Percentiles rank a stretch among this genome's conserved stretches.
Conservation (phyloP, 2,329 filamentous ascomycete species). For the Emmonsiellopsis sp. region DNA sequence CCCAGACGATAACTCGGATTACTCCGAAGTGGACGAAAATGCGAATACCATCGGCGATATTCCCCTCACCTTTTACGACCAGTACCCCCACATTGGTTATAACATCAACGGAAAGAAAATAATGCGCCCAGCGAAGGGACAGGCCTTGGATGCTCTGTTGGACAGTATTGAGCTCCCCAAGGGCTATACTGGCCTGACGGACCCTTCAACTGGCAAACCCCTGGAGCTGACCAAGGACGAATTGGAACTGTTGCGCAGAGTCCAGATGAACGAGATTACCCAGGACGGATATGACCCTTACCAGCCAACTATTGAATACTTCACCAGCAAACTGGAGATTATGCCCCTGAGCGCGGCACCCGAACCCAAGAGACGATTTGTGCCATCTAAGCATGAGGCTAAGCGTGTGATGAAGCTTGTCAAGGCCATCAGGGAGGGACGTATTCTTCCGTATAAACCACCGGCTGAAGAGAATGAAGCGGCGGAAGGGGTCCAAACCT, state of each 20-base stretch:
- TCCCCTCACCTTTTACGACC: constrained; percentile 88
- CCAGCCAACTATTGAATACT: constrained; percentile 89
- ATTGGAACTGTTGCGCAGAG: constrained; percentile 74
- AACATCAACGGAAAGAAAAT: constrained; percentile 99
- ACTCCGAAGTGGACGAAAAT: constrained; percentile 70
- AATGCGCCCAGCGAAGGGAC: constrained; percentile 86
- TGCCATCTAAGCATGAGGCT: constrained; percentile 93
- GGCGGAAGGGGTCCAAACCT: constrained; percentile 62
- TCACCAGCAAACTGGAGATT: constrained; percentile 78
- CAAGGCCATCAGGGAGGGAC: constrained; percentile 85
- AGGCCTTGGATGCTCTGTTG: constrained; percentile 84
- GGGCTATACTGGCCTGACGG: constrained; percentile 93
- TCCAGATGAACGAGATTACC: constrained; percentile 81
- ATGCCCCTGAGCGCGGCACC: constrained; percentile 94
- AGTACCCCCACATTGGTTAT: constrained; percentile 96
- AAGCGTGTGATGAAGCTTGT: constrained; percentile 97
- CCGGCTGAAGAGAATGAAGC: constrained; percentile 64
- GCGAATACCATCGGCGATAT: constrained; percentile 94
- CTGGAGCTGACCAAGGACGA: constrained; percentile 81
- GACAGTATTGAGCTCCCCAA: constrained; percentile 96
- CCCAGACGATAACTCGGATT: constrained; percentile 91
- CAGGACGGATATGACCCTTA: constrained; percentile 90
- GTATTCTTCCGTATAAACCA: constrained; percentile 83
- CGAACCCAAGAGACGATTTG: constrained; percentile 88
- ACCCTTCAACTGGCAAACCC: constrained; percentile 88